Evolutionary conservation across 2,329 filamentous ascomycete species (phyloP).

Genomic region (Aspergillus flavus): DNA sequence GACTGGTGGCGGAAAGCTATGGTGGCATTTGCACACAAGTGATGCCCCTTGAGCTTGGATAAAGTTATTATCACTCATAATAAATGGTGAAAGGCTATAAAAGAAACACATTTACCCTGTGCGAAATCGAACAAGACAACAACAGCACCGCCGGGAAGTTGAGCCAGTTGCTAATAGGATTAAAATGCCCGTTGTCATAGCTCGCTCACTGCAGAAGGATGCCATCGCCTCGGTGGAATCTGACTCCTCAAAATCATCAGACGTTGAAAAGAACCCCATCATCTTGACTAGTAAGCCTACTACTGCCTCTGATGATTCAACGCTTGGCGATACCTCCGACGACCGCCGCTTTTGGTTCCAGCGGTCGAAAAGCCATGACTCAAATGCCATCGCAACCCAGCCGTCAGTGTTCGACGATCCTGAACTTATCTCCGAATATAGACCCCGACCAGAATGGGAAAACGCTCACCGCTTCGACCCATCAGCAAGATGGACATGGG

Average conservation of each 20-base stretch:
- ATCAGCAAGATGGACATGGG: slow-evolving; percentile 24
- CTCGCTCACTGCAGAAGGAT: slow-evolving; percentile 9
- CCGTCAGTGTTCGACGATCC: slow-evolving; percentile 52
- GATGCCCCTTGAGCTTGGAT: slow-evolving; percentile 4
- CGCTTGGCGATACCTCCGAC: slow-evolving; percentile 21
- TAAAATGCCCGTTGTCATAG: slow-evolving; percentile 19
- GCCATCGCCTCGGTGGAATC: neutral
- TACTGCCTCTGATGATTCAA: neutral
- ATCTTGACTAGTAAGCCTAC: neutral
- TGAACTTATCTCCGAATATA: slow-evolving; percentile 39
- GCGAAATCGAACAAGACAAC: neutral
- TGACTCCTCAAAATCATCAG: slow-evolving; percentile 5
- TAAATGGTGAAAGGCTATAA: neutral
- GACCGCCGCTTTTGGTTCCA: slow-evolving; percentile 35
- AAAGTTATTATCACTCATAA: neutral
- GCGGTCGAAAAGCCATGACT: slow-evolving; percentile 24
- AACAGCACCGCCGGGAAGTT: neutral
- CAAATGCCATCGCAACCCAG: slow-evolving; percentile 40
- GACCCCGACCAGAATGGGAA: slow-evolving; percentile 35
- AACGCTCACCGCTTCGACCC: slow-evolving; percentile 26
- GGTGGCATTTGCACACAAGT: neutral
- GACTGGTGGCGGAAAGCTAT: neutral
- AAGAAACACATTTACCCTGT: neutral
- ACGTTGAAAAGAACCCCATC: slow-evolving; percentile 14
- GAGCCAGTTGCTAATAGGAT: neutral